Percentiles rank a stretch among this genome's conserved stretches.
These are phyloP conservation scores for Fusarium sp. DNA, from an alignment of 2,329 filamentous ascomycete species.

Conservation along the genomic window DNA sequence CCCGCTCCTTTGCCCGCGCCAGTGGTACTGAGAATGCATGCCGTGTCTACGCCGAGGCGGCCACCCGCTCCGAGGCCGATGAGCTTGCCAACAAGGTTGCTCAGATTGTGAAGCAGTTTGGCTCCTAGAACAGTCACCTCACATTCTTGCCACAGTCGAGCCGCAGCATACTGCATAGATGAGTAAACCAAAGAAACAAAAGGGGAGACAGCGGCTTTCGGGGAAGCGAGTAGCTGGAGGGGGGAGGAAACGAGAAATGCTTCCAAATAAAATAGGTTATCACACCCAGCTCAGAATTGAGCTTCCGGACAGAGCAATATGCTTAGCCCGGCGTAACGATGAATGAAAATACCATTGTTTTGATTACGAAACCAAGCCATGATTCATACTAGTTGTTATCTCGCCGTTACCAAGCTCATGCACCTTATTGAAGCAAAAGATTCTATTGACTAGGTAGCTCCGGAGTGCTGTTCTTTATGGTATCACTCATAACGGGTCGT, in stretches of 20 bases:
- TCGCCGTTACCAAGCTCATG: background rate
- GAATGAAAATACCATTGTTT: conserved; percentile 30
- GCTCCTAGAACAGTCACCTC: conserved; percentile 41
- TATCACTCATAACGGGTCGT: conserved; percentile 45
- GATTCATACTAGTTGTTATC: background rate
- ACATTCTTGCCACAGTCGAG: background rate
- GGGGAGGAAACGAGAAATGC: conserved; percentile 7
- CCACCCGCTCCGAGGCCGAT: conserved; percentile 87
- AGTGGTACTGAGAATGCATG: conserved; percentile 97
- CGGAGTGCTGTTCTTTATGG: conserved; percentile 42
- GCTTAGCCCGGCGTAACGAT: conserved; percentile 24
- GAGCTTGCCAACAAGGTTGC: conserved; percentile 88
- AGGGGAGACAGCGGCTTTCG: background rate
- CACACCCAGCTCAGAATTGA: conserved; percentile 17
- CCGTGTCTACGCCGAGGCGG: conserved; percentile 94
- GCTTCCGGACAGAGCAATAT: conserved; percentile 9
- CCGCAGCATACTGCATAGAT: conserved; percentile 13
- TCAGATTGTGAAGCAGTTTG: conserved; percentile 72
- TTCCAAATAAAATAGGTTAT: conserved; percentile 18
- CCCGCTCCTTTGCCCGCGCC: conserved; percentile 88
- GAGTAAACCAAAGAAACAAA: conserved; percentile 15
- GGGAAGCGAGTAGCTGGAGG: background rate
- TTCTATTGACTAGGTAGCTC: conserved; percentile 43
- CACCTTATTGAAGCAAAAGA: conserved; percentile 37
- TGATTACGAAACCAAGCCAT: conserved; percentile 10